Conservation (phyloP, 1,139 yeast species). For the Saccharomyces pastorianus region DNA sequence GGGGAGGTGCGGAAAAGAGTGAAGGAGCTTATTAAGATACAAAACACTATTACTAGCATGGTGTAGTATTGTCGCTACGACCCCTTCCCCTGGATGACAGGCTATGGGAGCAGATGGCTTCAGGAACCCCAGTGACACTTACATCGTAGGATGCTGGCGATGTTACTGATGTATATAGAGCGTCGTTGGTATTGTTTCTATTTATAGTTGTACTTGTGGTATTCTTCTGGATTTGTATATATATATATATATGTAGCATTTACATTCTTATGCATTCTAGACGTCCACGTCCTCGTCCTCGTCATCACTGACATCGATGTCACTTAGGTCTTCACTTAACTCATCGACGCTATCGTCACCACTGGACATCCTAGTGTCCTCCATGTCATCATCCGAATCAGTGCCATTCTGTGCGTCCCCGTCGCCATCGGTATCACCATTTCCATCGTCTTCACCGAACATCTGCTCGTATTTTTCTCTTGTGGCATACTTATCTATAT, state of each 20-base stretch:
- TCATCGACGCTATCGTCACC: slow-evolving; percentile 25
- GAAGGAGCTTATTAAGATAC: not conserved
- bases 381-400: slow-evolving; percentile 13
- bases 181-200: not conserved
- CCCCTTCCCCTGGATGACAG: not conserved
- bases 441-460: slow-evolving; percentile 41
- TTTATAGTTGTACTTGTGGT: not conserved
- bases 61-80: not conserved
- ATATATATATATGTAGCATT: not conserved
- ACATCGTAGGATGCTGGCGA: not conserved
- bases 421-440: slow-evolving; percentile 41
- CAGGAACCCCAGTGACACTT: not conserved
- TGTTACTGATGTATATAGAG: not conserved
- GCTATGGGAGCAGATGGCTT: not conserved
- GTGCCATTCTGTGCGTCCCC: slow-evolving; percentile 27
- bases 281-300: slow-evolving; percentile 19
- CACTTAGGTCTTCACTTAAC: slow-evolving; percentile 37
- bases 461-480: slow-evolving; percentile 38
- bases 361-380: slow-evolving; percentile 14
- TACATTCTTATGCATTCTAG: not conserved
- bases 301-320: slow-evolving; percentile 37
- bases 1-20: not conserved
- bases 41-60: not conserved
- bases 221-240: not conserved
- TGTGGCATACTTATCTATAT: slow-evolving; percentile 69